These are phyloP conservation scores for Suillus luteus DNA, from an alignment of 768 basidiomycete genomes.

Conservation along the genomic window DNA sequence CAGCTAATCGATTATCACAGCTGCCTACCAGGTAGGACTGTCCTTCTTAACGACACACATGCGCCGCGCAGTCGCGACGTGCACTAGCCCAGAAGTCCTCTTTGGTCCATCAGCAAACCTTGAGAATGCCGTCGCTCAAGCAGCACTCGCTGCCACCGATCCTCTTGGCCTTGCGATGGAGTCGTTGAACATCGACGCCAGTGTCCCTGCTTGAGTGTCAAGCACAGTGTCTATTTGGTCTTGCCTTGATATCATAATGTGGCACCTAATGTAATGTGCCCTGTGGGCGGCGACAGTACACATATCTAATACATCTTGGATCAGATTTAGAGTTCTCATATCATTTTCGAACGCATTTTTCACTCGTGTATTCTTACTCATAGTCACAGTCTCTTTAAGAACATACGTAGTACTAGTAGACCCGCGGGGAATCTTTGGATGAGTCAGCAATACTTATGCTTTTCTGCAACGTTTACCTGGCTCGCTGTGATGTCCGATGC, in stretches of 20 bases:
- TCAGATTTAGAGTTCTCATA: background rate
- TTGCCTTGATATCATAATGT: constrained; percentile 7
- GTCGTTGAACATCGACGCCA: constrained; percentile 32
- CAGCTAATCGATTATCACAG: constrained; percentile 39
- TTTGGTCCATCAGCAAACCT: constrained; percentile 54
- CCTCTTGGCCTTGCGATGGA: constrained; percentile 69
- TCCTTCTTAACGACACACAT: constrained; percentile 92
- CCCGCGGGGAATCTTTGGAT: background rate
- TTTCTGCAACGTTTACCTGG: constrained; percentile 6
- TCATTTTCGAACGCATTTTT: constrained; percentile 1
- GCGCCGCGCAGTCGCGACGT: constrained; percentile 93
- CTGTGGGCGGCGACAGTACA: background rate
- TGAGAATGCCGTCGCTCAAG: constrained; percentile 36
- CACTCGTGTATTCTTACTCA: constrained; percentile 9
- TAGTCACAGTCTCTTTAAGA: background rate
- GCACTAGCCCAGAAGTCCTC: constrained; percentile 91
- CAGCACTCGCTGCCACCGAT: constrained; percentile 45
- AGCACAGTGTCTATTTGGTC: constrained; percentile 8
- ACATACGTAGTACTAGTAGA: too few species aligned
- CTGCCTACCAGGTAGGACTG: constrained; percentile 95
- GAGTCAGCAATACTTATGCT: constrained; percentile 21
- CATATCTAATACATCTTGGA: constrained; percentile 3
- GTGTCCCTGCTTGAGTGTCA: constrained; percentile 26
- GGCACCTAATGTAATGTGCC: constrained; percentile 8
- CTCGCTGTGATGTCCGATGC: constrained; percentile 26